A percentile compares a stretch with the other conserved stretches of the same genome.
Conservation (phyloP, 2,329 filamentous ascomycete species). For the Colletotrichum lini region DNA sequence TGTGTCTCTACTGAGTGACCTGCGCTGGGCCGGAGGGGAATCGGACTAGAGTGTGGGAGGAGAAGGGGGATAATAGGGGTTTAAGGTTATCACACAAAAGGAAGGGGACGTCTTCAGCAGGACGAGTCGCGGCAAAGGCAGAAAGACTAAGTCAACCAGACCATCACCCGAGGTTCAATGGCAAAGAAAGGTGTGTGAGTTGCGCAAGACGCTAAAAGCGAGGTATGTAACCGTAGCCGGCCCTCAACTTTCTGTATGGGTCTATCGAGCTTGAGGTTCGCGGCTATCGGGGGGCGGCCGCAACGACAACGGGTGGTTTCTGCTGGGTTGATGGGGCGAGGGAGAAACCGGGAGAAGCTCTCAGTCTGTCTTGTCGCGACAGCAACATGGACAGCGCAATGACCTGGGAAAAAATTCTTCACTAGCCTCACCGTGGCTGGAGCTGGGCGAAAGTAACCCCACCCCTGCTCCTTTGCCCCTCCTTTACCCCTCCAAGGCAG, state of each 20-base stretch:
- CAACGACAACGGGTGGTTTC: constrained; percentile 3
- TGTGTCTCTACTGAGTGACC: constrained; percentile 32
- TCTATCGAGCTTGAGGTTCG: constrained; percentile 26
- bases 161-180: constrained; percentile 38
- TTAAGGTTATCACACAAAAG: constrained; percentile 30
- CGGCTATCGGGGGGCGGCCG: constrained; percentile 24
- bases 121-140: constrained; percentile 6
- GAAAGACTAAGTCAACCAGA: constrained; percentile 12
- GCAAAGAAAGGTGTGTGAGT: constrained; percentile 13
- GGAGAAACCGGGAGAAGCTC: constrained; percentile 41
- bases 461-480: constrained; percentile 37
- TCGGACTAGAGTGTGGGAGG: constrained; percentile 12
- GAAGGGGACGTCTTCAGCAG: constrained; percentile 12
- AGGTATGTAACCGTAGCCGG: constrained; percentile 19
- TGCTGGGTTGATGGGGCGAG: constrained; percentile 20
- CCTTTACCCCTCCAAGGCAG: constrained; percentile 36
- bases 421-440: constrained; percentile 38
- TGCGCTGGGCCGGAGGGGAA: constrained; percentile 11
- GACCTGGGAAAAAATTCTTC: constrained; percentile 37
- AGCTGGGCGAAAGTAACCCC: constrained; percentile 14
- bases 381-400: constrained; percentile 29
- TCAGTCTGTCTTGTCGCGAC: constrained; percentile 30
- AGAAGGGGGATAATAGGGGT: constrained; percentile 12
- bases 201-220: constrained; percentile 28
- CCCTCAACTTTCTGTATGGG: constrained; percentile 15